A percentile compares a stretch with the other conserved stretches of the same genome.
These are phyloP conservation scores for Fusarium sp. DNA, from an alignment of 2,329 filamentous ascomycete genomes.

Conservation along the genomic window DNA sequence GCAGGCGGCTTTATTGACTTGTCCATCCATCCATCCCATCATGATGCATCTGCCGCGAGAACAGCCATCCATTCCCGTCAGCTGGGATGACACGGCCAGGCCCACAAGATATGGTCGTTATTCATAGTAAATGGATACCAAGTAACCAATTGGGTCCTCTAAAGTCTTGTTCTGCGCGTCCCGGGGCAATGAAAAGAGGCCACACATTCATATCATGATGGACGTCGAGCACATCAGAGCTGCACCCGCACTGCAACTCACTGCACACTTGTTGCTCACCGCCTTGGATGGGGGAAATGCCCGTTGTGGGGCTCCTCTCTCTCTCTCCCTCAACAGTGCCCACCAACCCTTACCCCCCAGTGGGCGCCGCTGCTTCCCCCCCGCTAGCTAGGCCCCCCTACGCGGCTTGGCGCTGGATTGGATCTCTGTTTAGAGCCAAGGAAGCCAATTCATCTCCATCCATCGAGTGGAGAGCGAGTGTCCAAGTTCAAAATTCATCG, in stretches of 20 bases:
- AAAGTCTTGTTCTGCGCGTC: background rate
- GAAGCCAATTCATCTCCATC: constrained; percentile 35
- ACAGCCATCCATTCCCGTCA: background rate
- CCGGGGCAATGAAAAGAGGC: background rate
- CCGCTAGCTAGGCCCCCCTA: constrained; percentile 34
- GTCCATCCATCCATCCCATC: background rate
- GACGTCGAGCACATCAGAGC: background rate
- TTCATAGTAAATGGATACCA: background rate
- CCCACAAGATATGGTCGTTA: background rate
- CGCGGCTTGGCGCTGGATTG: constrained; percentile 34
- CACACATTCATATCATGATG: constrained; percentile 9
- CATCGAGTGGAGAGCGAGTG: constrained; percentile 24
- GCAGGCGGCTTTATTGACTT: background rate
- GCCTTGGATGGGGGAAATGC: constrained; percentile 38
- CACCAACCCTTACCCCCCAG: constrained; percentile 25
- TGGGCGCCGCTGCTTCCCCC: background rate
- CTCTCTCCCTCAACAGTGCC: constrained; percentile 8
- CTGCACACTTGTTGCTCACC: constrained; percentile 29
- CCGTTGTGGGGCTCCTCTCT: constrained; percentile 37
- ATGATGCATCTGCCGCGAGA: background rate
- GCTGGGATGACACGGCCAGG: background rate
- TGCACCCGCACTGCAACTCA: too few relatives aligned
- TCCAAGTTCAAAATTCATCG: constrained; percentile 41
- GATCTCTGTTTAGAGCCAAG: constrained; percentile 31
- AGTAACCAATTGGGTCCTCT: background rate